phyloP scores from a whole-genome alignment of 2,329 filamentous ascomycete genomes.

The Sordariomycetes sp. region DNA sequence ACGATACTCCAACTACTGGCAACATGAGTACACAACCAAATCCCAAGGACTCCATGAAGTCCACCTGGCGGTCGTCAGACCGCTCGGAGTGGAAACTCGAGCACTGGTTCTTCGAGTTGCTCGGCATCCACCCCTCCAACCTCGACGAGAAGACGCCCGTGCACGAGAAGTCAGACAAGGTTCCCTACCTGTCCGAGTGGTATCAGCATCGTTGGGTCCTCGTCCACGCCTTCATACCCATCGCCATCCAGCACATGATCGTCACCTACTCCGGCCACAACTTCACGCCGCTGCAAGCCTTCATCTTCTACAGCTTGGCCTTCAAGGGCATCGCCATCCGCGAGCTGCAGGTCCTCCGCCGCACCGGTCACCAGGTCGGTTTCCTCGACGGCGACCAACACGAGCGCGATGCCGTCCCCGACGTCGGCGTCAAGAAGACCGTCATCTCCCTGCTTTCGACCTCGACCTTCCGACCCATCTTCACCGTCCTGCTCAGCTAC shows the following conservation, averaged over 20 bases:
- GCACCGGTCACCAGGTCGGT: constrained; percentile 19
- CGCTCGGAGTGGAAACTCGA: constrained; percentile 8
- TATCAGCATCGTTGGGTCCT: constrained; percentile 21
- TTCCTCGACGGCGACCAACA: constrained; percentile 18
- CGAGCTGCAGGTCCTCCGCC: constrained; percentile 16
- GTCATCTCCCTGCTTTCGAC: constrained; percentile 12
- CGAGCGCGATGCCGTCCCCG: constrained; percentile 22
- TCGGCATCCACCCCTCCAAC: constrained; percentile 8
- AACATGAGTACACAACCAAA: constrained; percentile 5
- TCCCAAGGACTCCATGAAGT: constrained; percentile 12
- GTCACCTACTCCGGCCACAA: constrained; percentile 6
- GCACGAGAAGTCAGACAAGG: constrained; percentile 19
- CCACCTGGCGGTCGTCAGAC: constrained; percentile 10
- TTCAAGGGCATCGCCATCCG: constrained; percentile 20
- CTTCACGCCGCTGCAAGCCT: constrained; percentile 4
- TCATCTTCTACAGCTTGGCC: constrained; percentile 16
- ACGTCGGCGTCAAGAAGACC: constrained; percentile 15
- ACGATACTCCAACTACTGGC: too few relatives aligned
- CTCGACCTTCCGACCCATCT: constrained; percentile 10
- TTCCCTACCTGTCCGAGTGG: constrained; percentile 19
- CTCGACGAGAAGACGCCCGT: constrained; percentile 13
- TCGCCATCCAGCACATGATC: constrained; percentile 12
- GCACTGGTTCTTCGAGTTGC: constrained; percentile 9
- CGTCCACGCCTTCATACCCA: constrained; percentile 14
- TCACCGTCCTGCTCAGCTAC: constrained; percentile 16